Evolutionary conservation across 2,329 filamentous ascomycete species (phyloP), one percentile per base, ranked within the genome.

Genomic region (Hymenoscyphus fructigenus): DNA sequence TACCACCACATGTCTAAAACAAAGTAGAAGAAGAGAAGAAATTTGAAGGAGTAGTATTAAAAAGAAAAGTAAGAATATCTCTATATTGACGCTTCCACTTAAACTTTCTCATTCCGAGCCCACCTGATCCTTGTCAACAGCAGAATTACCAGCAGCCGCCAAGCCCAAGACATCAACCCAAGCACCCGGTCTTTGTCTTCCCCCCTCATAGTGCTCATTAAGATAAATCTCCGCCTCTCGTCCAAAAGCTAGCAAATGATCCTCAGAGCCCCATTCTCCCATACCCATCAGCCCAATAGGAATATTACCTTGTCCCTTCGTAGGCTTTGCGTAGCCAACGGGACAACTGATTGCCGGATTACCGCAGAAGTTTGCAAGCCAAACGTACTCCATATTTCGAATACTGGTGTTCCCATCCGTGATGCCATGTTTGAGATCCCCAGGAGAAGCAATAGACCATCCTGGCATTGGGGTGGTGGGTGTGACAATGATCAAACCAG

Each of bases 361-460:
- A 0, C 93, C 93, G 0, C 83, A 86, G 71, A 92, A 88, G 77
- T 97, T 97, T 6, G 93, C 90, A 41, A 96, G 78, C 85, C 91
- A 96, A 17, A 91, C 88, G 77, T 92, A 97, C 76, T 89, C 86
- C 92, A 97, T 96, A 74, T 86, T 91, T 29, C 85, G 81, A n/a
- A 96, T 80, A 17, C 86, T 88, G 66, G 79, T 81, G 75, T 95
- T 92, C 0, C 84, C 88, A 75, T 97, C 90, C 44, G 84, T 88
- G 69, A 92, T 80, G 2, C 93, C 93, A 72, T 93, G 88, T n/a
- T 79, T 79, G 17, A 87, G 80, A 50, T 91, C 88, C 9, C 80
- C 82, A 1, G 81, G 77, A 12, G 76, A 66, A 28, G 88, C 86
- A 53, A 85, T 85, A 4, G 72, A 67, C 90, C 91, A 96, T 12